phyloP scores from a whole-genome alignment of 2,329 filamentous ascomycete species.

The Aspergillus fumigatus region DNA sequence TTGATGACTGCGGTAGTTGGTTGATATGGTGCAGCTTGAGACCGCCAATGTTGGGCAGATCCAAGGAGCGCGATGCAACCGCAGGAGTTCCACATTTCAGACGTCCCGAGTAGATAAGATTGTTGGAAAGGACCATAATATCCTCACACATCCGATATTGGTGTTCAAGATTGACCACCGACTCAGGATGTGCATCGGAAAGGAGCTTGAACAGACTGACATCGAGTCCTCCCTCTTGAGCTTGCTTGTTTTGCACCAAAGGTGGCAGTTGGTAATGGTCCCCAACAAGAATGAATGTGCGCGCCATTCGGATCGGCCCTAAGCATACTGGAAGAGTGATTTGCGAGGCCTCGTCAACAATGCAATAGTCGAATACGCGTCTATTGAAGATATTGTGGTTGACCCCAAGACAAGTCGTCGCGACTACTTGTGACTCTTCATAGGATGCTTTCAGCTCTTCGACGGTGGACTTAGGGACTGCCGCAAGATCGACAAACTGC shows the following conservation, averaged over 20 bases:
- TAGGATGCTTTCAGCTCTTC: constrained; percentile 81
- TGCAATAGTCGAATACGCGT: constrained; percentile 93
- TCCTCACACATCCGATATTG: constrained; percentile 99
- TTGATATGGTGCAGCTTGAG: constrained; percentile 55
- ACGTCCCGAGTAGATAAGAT: constrained; percentile 83
- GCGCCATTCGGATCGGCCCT: constrained; percentile 87
- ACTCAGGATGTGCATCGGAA: constrained; percentile 79
- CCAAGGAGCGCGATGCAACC: constrained; percentile 65
- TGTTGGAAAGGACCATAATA: constrained; percentile 90
- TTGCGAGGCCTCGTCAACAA: constrained; percentile 96
- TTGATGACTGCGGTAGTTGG: constrained; percentile 16
- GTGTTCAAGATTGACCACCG: constrained; percentile 87
- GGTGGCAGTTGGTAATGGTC: constrained; percentile 96
- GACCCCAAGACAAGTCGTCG: constrained; percentile 89
- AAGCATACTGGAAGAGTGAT: constrained; percentile 94
- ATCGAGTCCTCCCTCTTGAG: constrained; percentile 79
- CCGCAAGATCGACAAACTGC: constrained; percentile 75
- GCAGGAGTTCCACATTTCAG: constrained; percentile 81
- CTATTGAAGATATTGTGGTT: constrained; percentile 84
- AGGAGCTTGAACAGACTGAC: constrained; percentile 90
- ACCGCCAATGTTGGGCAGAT: constrained; percentile 61
- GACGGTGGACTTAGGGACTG: constrained; percentile 67
- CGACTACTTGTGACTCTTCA: constrained; percentile 82
- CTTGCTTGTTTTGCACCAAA: constrained; percentile 86
- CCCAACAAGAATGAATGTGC: constrained; percentile 89